These are phyloP conservation scores for Leccinum subtestaceum DNA, from an alignment of 768 basidiomycete species.

Conservation along the genomic window DNA sequence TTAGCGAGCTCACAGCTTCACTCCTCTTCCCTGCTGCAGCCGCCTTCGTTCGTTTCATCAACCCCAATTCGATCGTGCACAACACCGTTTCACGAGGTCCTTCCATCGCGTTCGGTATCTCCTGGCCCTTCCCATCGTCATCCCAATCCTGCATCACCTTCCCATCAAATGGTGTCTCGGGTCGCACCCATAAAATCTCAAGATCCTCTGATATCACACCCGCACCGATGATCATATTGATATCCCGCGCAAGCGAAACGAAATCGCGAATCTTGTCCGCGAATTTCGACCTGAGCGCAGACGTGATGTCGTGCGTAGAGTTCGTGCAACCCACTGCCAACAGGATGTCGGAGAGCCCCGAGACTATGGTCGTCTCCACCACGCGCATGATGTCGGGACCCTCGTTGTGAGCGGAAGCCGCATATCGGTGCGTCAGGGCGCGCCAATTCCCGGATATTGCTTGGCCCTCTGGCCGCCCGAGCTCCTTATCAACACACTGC, in stretches of 20 bases:
- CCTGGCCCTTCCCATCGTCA: slow-evolving; percentile 12
- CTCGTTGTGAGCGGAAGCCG: slow-evolving; percentile 5
- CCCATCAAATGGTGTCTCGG: slow-evolving; percentile 12
- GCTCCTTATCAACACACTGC: neutral
- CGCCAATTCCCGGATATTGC: slow-evolving; percentile 43
- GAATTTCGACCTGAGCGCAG: slow-evolving; percentile 42
- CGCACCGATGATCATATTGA: slow-evolving; percentile 35
- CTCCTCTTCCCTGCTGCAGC: slow-evolving; percentile 6
- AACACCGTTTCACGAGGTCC: slow-evolving; percentile 17
- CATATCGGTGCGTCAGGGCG: slow-evolving; percentile 33
- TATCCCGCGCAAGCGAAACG: slow-evolving; percentile 41
- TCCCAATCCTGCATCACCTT: slow-evolving; percentile 24
- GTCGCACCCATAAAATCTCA: slow-evolving; percentile 13
- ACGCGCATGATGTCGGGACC: slow-evolving; percentile 12
- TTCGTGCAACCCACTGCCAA: slow-evolving; percentile 24
- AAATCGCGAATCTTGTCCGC: slow-evolving; percentile 39
- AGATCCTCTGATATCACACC: slow-evolving; percentile 28
- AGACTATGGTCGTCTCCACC: slow-evolving; percentile 7
- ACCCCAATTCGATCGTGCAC: slow-evolving; percentile 33
- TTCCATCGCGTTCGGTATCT: neutral
- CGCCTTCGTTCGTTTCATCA: slow-evolving; percentile 22
- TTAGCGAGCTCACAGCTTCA: slow-evolving; percentile 12
- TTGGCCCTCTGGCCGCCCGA: slow-evolving; percentile 35
- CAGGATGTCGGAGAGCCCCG: slow-evolving; percentile 26
- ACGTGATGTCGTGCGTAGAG: slow-evolving; percentile 27